Conservation (phyloP, 2,329 filamentous ascomycete genomes). For the Penicillium hordei region DNA sequence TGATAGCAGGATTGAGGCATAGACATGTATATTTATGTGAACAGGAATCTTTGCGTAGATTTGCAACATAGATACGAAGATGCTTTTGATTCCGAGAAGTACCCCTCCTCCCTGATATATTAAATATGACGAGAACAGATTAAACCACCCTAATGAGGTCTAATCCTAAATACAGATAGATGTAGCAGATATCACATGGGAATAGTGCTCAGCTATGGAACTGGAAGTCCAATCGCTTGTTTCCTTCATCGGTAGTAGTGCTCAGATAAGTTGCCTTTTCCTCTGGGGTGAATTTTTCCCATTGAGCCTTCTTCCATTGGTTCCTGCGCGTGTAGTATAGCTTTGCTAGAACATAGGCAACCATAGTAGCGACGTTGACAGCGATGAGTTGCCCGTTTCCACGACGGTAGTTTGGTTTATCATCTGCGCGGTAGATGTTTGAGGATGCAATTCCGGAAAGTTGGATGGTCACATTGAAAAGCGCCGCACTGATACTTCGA, state of each 20-base stretch:
- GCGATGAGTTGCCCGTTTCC: conserved; percentile 45
- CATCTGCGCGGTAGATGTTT: conserved; percentile 55
- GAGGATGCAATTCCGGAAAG: conserved; percentile 41
- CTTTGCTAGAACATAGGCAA: conserved; percentile 46
- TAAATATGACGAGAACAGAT: not conserved
- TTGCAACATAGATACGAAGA: not conserved
- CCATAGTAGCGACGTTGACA: conserved; percentile 51
- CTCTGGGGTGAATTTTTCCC: conserved; percentile 48
- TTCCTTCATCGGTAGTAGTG: conserved; percentile 54
- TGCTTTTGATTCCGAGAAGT: not conserved
- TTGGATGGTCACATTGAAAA: conserved; percentile 53
- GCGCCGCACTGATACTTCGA: conserved; percentile 38
- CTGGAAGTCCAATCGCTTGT: conserved; percentile 56
- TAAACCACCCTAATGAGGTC: not conserved
- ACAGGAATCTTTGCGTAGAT: not conserved
- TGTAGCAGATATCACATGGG: not conserved
- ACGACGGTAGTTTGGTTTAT: conserved; percentile 52
- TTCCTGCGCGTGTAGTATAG: conserved; percentile 32
- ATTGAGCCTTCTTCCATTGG: conserved; percentile 39
- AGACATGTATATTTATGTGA: no score
- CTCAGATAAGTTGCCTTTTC: conserved; percentile 52
- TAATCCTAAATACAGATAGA: not conserved
- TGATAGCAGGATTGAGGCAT: no score
- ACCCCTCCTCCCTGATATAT: not conserved
- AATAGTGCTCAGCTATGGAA: conserved; percentile 47